Evolutionary conservation across 106 monocot genomes (phyloP).

Genomic region (Narthecium ossifragum): DNA sequence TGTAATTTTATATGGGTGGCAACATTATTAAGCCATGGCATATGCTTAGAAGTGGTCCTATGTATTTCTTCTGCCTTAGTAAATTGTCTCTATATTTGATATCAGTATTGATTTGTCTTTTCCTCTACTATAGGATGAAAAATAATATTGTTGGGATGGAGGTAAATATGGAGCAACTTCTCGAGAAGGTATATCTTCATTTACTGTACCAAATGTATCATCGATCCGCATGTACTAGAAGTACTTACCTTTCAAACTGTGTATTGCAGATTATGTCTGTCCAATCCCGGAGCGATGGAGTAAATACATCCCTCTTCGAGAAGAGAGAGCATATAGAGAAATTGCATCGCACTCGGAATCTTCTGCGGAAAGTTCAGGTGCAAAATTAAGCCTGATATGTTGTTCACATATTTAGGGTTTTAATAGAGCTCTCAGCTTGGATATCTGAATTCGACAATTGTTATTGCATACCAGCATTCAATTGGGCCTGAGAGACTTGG

Average conservation of each 20-base stretch:
- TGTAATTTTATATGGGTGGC: too few species aligned
- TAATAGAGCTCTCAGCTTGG: too few species aligned
- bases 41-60: too few species aligned
- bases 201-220: neutral
- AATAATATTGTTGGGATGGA: constrained; percentile 95
- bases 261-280: constrained; percentile 79
- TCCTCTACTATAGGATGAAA: constrained; percentile 67
- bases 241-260: neutral
- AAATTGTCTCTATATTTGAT: too few species aligned
- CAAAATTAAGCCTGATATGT: too few species aligned
- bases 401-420: too few species aligned
- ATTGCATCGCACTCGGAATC: constrained; percentile 79
- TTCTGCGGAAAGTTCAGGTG: constrained; percentile 96
- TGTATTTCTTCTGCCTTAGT: too few species aligned
- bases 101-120: neutral
- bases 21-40: too few species aligned
- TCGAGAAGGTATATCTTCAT: constrained; percentile 58
- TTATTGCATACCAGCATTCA: too few species aligned
- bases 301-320: constrained; percentile 89
- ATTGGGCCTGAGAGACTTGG: too few species aligned
- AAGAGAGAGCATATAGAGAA: constrained; percentile 96
- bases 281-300: constrained; percentile 80
- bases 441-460: too few species aligned
- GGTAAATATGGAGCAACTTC: constrained; percentile 92
- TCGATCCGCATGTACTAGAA: neutral